Evolutionary conservation across 805 yeast genomes (phyloP).

Genomic region (Myxozyma neotropica): DNA sequence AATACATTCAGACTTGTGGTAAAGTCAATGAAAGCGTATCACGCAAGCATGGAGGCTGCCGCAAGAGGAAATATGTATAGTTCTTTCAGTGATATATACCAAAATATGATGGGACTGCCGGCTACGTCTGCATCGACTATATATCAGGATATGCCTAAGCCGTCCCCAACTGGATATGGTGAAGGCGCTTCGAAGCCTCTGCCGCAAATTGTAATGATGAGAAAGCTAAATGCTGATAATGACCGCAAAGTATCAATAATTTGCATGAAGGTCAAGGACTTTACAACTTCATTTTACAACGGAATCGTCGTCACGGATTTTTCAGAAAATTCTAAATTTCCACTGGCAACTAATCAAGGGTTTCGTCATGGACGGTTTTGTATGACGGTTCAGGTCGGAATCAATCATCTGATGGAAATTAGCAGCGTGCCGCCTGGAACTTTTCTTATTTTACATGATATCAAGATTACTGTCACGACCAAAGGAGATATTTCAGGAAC

Average conservation of each 20-base stretch:
- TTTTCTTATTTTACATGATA: not conserved
- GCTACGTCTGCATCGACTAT: not conserved
- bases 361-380: not conserved
- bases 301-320: constrained; percentile 3
- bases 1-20: not conserved
- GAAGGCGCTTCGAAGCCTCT: not conserved
- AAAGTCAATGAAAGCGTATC: not conserved
- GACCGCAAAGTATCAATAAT: not conserved
- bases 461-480: not conserved
- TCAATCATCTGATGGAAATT: not conserved
- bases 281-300: not conserved
- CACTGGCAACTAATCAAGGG: not conserved
- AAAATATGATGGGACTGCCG: not conserved
- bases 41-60: not conserved
- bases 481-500: not conserved
- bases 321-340: constrained; percentile 1
- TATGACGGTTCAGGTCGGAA: not conserved
- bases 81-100: not conserved
- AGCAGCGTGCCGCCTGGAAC: not conserved
- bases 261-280: not conserved
- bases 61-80: not conserved
- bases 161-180: too few species aligned
- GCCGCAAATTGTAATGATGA: not conserved
- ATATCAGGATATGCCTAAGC: too few species aligned
- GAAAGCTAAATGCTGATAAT: not conserved